phyloP scores from a whole-genome alignment of 129 eudicot species.

The Scalesia atractyloides region DNA sequence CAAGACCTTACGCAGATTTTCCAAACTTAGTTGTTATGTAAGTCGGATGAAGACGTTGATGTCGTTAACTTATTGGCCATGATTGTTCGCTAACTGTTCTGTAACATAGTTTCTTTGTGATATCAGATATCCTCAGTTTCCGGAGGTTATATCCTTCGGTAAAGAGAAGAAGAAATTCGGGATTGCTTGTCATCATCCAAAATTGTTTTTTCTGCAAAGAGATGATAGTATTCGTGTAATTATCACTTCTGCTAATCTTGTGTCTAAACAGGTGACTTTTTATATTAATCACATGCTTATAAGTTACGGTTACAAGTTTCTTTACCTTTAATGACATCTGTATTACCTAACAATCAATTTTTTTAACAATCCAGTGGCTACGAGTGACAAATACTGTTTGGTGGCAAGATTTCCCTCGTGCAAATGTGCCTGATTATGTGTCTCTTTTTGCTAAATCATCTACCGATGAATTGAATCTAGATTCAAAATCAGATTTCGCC shows the following conservation, averaged over 20 bases:
- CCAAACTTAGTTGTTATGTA: slow-evolving; percentile 81
- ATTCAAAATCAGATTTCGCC: slow-evolving; percentile 72
- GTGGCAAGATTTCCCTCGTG: slow-evolving; percentile 91
- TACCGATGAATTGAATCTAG: slow-evolving; percentile 39
- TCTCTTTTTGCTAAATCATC: slow-evolving; percentile 57
- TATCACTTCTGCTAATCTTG: slow-evolving; percentile 85
- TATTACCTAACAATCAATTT: slow-evolving; percentile 10
- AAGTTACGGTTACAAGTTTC: not conserved
- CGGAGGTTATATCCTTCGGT: slow-evolving; percentile 86
- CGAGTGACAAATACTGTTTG: slow-evolving; percentile 80
- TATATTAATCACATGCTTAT: not conserved
- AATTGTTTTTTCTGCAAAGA: slow-evolving; percentile 76
- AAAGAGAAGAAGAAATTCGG: slow-evolving; percentile 75
- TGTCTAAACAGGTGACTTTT: slow-evolving; percentile 66
- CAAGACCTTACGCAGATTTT: slow-evolving; percentile 63
- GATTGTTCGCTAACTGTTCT: slow-evolving; percentile 25
- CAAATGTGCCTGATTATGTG: slow-evolving; percentile 43
- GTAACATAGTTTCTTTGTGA: slow-evolving; percentile 30
- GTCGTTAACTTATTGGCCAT: slow-evolving; percentile 19
- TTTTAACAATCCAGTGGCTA: slow-evolving; percentile 63
- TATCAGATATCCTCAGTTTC: slow-evolving; percentile 91
- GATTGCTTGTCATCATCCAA: slow-evolving; percentile 93
- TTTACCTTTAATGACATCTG: not conserved
- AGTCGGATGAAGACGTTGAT: slow-evolving; percentile 39
- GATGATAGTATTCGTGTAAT: slow-evolving; percentile 74